Conservation (phyloP, 257 asterid genomes). For the Plantago major region DNA sequence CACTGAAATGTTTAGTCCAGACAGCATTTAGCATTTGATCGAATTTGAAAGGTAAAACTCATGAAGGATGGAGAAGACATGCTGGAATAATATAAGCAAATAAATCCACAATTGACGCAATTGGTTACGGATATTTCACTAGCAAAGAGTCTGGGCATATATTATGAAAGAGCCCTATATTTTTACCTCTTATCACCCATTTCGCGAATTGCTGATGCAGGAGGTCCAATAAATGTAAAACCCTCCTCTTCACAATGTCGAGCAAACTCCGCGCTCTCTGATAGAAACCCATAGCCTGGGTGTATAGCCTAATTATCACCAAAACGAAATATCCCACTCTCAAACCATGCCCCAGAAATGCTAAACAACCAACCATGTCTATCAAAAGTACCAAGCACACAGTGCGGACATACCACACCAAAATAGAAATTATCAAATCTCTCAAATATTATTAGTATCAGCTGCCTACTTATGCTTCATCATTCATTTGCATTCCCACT, state of each 20-base stretch:
- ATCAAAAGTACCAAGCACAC: conserved; percentile 3
- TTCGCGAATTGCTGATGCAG: conserved; percentile 92
- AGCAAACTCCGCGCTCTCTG: conserved; percentile 93
- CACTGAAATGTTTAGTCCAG: conserved; percentile 45
- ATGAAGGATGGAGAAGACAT: conserved; percentile 1
- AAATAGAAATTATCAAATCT: neutral
- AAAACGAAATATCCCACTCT: conserved; percentile 32
- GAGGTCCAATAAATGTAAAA: conserved; percentile 85
- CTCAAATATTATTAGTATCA: neutral
- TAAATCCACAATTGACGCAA: neutral
- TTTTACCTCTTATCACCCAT: conserved; percentile 96
- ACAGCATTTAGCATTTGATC: conserved; percentile 14
- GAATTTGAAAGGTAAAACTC: neutral
- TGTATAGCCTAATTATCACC: conserved; percentile 89
- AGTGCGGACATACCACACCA: neutral
- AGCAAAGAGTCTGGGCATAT: conserved; percentile 1
- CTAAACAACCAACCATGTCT: conserved; percentile 21
- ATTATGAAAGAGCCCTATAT: neutral
- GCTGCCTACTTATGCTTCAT: too few relatives aligned
- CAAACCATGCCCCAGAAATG: conserved; percentile 22
- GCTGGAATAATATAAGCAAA: neutral
- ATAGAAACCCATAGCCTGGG: conserved; percentile 98
- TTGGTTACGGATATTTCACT: neutral
- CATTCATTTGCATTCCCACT: too few relatives aligned
- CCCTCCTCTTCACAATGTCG: conserved; percentile 87